phyloP scores from a whole-genome alignment of 2,329 filamentous ascomycete species.

The Ophiosphaerella narmari region DNA sequence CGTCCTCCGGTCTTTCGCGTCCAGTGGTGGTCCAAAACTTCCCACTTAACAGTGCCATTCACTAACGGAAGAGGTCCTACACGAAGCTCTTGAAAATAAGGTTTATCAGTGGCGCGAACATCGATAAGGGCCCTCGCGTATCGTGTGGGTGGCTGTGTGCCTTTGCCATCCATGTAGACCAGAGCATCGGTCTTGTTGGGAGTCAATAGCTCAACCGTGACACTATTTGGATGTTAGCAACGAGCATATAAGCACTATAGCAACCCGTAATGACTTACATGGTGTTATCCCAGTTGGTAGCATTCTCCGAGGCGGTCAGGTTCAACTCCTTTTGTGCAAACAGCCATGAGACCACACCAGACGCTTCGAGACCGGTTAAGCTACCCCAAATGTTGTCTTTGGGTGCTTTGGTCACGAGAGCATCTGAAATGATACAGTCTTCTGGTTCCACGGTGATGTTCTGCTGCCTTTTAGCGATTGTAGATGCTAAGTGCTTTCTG shows the following conservation, averaged over 20 bases:
- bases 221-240: background rate
- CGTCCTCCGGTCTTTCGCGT: background rate
- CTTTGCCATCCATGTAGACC: background rate
- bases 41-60: constrained; percentile 36
- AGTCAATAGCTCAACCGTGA: constrained; percentile 1
- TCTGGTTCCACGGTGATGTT: background rate
- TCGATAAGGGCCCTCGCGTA: constrained; percentile 4
- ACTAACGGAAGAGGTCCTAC: constrained; percentile 55
- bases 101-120: constrained; percentile 14
- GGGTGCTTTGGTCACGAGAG: background rate
- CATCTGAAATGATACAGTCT: background rate
- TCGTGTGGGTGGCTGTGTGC: background rate
- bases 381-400: constrained; percentile 1
- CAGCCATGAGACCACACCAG: background rate
- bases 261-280: background rate
- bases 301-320: background rate
- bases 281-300: background rate
- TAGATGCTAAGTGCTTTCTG: background rate
- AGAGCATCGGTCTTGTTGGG: constrained; percentile 6
- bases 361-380: background rate
- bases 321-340: background rate
- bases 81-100: constrained; percentile 49
- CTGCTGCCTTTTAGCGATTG: background rate
- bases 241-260: background rate
- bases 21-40: background rate